Percentiles rank a stretch among this genome's conserved stretches.
These are phyloP conservation scores for Venturia carpophila DNA, from an alignment of 2,329 filamentous ascomycete genomes.

Conservation along the genomic window DNA sequence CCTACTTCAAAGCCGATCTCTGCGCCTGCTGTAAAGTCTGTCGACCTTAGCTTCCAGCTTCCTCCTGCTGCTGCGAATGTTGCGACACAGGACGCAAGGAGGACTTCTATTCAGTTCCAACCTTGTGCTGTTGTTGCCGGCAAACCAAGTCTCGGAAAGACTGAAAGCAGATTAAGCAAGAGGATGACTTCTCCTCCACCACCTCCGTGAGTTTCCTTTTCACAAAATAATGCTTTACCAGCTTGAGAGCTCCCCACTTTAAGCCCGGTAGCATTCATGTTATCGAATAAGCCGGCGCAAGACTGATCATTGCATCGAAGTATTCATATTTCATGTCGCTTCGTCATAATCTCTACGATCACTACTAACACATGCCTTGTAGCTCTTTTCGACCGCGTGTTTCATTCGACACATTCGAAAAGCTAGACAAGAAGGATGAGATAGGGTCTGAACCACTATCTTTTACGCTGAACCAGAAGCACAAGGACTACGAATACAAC, in stretches of 20 bases:
- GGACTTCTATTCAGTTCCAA: constrained; percentile 34
- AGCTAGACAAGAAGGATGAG: constrained; percentile 43
- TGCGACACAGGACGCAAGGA: constrained; percentile 24
- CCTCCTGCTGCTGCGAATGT: constrained; percentile 22
- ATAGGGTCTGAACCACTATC: constrained; percentile 55
- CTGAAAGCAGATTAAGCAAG: constrained; percentile 21
- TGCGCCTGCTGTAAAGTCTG: constrained; percentile 21
- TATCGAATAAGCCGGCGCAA: background rate
- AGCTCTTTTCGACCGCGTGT: constrained; percentile 38
- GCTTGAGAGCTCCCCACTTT: background rate
- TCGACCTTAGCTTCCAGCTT: constrained; percentile 24
- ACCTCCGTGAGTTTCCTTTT: constrained; percentile 32
- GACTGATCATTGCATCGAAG: background rate
- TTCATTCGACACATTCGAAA: constrained; percentile 67
- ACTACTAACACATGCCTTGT: background rate
- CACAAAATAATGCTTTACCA: background rate
- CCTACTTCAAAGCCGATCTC: constrained; percentile 1
- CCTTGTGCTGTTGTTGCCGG: constrained; percentile 26
- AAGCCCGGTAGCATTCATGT: background rate
- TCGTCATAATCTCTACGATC: background rate
- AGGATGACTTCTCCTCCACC: constrained; percentile 35
- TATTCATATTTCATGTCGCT: constrained; percentile 15
- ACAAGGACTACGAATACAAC: constrained; percentile 75
- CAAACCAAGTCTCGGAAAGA: constrained; percentile 6
- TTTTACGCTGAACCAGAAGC: constrained; percentile 75